These are phyloP conservation scores for Dothistroma septosporum DNA, from an alignment of 2,329 filamentous ascomycete species.

Conservation along the genomic window DNA sequence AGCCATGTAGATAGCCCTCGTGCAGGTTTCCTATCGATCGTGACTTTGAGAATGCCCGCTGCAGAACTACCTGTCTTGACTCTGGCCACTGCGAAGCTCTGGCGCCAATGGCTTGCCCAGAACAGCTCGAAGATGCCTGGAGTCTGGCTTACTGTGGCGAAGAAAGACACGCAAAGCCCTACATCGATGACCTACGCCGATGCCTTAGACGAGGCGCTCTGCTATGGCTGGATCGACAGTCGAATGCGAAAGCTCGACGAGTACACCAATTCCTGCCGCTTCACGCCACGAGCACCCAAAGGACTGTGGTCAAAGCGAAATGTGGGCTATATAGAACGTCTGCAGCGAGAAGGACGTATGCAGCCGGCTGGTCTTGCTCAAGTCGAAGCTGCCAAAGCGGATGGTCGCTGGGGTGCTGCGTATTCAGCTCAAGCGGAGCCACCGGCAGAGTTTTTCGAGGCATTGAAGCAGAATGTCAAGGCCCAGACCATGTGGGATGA, in stretches of 20 bases:
- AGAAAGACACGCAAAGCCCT: conserved; percentile 17
- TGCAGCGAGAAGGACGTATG: conserved; percentile 50
- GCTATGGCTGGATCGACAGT: conserved; percentile 62
- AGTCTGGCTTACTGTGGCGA: conserved; percentile 25
- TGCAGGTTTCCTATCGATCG: background rate
- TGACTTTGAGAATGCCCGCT: background rate
- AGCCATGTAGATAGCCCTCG: background rate
- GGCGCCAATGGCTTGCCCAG: conserved; percentile 18
- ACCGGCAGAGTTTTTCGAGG: conserved; percentile 48
- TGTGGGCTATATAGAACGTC: conserved; percentile 47
- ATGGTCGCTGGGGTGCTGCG: conserved; percentile 57
- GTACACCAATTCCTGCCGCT: conserved; percentile 52
- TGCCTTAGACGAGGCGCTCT: conserved; percentile 56
- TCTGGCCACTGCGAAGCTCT: conserved; percentile 16
- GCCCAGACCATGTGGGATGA: conserved; percentile 42
- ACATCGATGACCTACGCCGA: conserved; percentile 45
- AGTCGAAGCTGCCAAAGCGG: conserved; percentile 53
- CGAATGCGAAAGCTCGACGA: conserved; percentile 47
- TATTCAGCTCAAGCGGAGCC: conserved; percentile 50
- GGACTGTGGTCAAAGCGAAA: conserved; percentile 60
- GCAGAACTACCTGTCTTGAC: conserved; percentile 16
- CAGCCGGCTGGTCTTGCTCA: conserved; percentile 45
- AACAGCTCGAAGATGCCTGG: conserved; percentile 11
- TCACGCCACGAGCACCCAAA: conserved; percentile 53
- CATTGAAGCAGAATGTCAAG: conserved; percentile 37